Base-by-base conservation (phyloP, 75 land plant species). In the Sequoiadendron giganteum region DNA sequence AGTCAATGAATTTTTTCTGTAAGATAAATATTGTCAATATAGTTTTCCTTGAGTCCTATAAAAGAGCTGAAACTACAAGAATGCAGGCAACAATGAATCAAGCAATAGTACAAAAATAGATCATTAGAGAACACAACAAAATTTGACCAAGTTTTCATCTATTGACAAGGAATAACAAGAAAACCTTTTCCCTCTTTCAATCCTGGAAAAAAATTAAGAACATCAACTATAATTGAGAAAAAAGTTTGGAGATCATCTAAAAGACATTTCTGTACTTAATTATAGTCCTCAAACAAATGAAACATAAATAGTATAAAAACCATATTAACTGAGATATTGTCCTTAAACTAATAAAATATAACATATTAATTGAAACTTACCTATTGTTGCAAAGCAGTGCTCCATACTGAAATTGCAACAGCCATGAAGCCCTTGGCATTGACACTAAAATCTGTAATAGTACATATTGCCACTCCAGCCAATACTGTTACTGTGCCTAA, bases 391-490 rank as follows among this genome's bases (percentile, higher is more conserved):
- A 97, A 83, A 32, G 97, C 85, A 73, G 98, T 97, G 90, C 96
- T 94, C 98, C 98, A 95, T 75, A 96, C 99, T 58, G 97, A 98
- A 82, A 97, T 92, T n/a, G 92, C 87, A 21, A 98, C 98, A 78
- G 99, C 98, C 52, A 96, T 54, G 52, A 97, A 95, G 38, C 99
- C 99, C 89, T 90, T 93, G 42, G 91, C 45, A 89, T 97, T 97
- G 42, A 97, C 99, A 91, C 98, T 97, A 61, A 97, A 97, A 93
- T 97, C 98, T 82, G 97, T 96, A 21, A 97, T 94, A 56, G 99
- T 97, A 86, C 99, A 97, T 10, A 97, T 91, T n/a, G 92, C 97
- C 39, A 97, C 99, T 83, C 99, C 99, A 0, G 94, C 52, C 42
- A 97, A 92, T 87, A 97, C 99, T 61, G 95, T 93, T 49, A 87